These are phyloP conservation scores for Ustulina deusta DNA, from an alignment of 2,329 filamentous ascomycete genomes.

Conservation along the genomic window DNA sequence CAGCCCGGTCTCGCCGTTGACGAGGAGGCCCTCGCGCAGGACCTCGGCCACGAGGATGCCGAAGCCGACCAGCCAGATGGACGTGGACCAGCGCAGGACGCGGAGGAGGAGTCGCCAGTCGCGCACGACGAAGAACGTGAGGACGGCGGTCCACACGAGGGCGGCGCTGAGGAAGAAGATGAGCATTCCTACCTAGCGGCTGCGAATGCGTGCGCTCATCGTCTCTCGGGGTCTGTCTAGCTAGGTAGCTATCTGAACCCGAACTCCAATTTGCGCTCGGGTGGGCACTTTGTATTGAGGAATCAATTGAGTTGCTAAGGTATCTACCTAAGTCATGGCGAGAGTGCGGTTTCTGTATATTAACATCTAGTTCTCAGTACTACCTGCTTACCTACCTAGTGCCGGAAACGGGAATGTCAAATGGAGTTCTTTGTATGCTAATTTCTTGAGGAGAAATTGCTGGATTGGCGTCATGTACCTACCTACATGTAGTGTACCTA, in stretches of 20 bases:
- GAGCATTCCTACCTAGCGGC: slow-evolving; percentile 33
- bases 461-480: too few species aligned
- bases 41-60: slow-evolving; percentile 41
- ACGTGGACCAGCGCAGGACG: slow-evolving; percentile 42
- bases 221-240: not conserved
- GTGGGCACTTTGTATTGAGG: not conserved
- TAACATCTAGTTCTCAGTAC: not conserved
- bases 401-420: slow-evolving; percentile 23
- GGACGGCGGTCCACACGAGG: slow-evolving; percentile 42
- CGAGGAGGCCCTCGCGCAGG: slow-evolving; percentile 41
- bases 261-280: not conserved
- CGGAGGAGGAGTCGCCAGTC: slow-evolving; percentile 41
- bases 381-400: too few species aligned
- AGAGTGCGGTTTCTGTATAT: not conserved
- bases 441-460: too few species aligned
- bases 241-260: not conserved
- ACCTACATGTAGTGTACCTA: too few species aligned
- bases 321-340: not conserved
- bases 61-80: slow-evolving; percentile 43
- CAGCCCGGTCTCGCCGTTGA: slow-evolving; percentile 33
- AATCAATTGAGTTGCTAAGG: not conserved
- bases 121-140: slow-evolving; percentile 41
- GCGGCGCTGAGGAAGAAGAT: slow-evolving; percentile 39
- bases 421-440: slow-evolving; percentile 10
- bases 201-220: not conserved